phyloP scores from a whole-genome alignment of 1,284 basidiomycete genomes.

The Tilletia indica region DNA sequence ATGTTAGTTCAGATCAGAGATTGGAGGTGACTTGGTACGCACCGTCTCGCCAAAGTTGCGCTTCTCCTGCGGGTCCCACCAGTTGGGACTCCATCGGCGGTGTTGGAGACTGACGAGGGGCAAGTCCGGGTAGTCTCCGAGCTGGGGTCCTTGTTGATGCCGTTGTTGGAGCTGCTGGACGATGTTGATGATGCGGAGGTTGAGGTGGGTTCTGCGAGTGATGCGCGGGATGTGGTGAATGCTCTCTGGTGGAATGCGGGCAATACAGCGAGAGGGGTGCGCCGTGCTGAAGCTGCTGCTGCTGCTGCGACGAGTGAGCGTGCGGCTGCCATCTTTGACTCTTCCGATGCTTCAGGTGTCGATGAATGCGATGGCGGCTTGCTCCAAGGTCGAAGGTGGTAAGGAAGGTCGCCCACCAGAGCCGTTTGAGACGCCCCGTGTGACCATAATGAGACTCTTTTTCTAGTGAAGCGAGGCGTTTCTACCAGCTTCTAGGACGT shows the following conservation, averaged over 20 bases:
- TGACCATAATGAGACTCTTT: too few species aligned
- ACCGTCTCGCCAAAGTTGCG: slow-evolving; percentile 53
- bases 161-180: background rate
- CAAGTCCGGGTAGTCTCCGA: slow-evolving; percentile 53
- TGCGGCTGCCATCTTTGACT: slow-evolving; percentile 3
- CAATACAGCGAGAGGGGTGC: background rate
- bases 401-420: too few species aligned
- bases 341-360: too few species aligned
- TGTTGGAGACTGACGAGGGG: slow-evolving; percentile 41
- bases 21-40: slow-evolving; percentile 22
- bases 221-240: background rate
- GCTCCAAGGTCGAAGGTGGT: too few species aligned
- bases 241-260: too few species aligned
- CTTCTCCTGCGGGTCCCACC: slow-evolving; percentile 55
- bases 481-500: too few species aligned
- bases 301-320: slow-evolving; percentile 7
- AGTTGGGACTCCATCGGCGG: slow-evolving; percentile 47
- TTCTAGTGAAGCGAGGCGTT: too few species aligned
- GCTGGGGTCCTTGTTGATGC: slow-evolving; percentile 44
- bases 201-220: background rate
- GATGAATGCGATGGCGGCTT: too few species aligned
- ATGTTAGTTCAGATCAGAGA: background rate
- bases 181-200: slow-evolving; percentile 10
- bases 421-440: too few species aligned
- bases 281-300: slow-evolving; percentile 3